Evolutionary conservation across 257 asterid species (phyloP).

Genomic region (Parsonsia alboflavescens): DNA sequence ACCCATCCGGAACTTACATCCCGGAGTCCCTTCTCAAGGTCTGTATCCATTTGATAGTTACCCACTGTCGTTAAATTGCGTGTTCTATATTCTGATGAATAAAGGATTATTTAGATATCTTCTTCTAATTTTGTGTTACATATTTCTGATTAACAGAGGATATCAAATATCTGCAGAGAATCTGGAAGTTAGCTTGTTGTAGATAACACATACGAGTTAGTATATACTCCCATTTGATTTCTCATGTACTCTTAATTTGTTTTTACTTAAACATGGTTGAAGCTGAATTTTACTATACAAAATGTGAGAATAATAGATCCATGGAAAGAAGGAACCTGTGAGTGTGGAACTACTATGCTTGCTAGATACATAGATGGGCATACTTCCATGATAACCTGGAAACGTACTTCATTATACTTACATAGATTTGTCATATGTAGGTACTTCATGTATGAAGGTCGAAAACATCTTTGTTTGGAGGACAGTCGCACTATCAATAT

Average conservation of each 20-base stretch:
- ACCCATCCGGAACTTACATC: constrained; percentile 96
- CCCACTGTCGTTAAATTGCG: not conserved
- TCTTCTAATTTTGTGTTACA: constrained; percentile 2
- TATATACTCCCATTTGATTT: constrained; percentile 1
- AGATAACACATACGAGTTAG: constrained; percentile 97
- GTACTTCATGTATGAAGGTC: constrained; percentile 95
- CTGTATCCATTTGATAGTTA: constrained; percentile 8
- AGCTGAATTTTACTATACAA: no score
- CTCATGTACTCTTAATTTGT: not conserved
- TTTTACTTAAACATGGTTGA: not conserved
- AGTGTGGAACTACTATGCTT: not conserved
- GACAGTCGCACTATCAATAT: constrained; percentile 74
- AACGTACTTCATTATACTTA: not conserved
- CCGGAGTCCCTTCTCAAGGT: constrained; percentile 95
- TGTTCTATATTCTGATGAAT: not conserved
- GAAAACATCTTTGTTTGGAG: constrained; percentile 73
- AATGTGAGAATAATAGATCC: not conserved
- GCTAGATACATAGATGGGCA: not conserved
- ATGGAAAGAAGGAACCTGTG: not conserved
- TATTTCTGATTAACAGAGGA: constrained; percentile 46
- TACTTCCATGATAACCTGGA: not conserved
- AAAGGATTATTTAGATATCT: not conserved
- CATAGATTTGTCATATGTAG: constrained; percentile 32
- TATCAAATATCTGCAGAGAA: constrained; percentile 71
- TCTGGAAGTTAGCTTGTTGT: constrained; percentile 94